These are phyloP conservation scores for Alternaria sp. DNA, from an alignment of 2,329 filamentous ascomycete species.

Conservation along the genomic window DNA sequence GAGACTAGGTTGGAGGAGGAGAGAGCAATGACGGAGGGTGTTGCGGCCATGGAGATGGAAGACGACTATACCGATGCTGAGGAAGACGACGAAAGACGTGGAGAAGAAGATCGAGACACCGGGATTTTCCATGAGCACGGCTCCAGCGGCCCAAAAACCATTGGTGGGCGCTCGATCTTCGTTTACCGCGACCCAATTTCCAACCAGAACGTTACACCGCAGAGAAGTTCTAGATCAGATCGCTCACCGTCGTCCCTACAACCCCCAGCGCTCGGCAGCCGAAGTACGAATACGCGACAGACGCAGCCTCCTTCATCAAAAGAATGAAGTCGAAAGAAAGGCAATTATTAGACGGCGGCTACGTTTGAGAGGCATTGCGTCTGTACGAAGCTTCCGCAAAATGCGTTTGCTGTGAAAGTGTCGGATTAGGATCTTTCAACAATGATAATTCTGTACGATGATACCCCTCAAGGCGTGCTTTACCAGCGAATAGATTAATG, in stretches of 20 bases:
- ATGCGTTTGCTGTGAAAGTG: background rate
- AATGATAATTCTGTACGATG: background rate
- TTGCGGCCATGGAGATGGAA: background rate
- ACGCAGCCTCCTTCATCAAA: background rate
- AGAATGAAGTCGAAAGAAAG: background rate
- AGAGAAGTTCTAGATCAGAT: background rate
- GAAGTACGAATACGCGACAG: background rate
- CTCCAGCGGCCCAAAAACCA: background rate
- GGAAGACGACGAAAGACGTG: background rate
- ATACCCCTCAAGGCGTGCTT: background rate
- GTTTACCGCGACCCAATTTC: background rate
- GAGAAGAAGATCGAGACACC: background rate
- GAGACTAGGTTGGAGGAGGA: background rate
- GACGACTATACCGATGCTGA: background rate
- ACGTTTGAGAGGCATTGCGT: background rate
- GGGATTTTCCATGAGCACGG: background rate
- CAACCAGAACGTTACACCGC: too few species aligned
- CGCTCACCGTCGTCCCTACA: background rate
- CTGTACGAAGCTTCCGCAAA: background rate
- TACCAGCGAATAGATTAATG: background rate
- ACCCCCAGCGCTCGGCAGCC: background rate
- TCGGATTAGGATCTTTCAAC: background rate
- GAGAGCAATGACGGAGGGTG: background rate
- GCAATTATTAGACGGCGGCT: background rate
- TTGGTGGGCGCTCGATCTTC: background rate